Base-by-base conservation (phyloP, 2,329 filamentous ascomycete genomes). In the Exophiala xenobiotica region DNA sequence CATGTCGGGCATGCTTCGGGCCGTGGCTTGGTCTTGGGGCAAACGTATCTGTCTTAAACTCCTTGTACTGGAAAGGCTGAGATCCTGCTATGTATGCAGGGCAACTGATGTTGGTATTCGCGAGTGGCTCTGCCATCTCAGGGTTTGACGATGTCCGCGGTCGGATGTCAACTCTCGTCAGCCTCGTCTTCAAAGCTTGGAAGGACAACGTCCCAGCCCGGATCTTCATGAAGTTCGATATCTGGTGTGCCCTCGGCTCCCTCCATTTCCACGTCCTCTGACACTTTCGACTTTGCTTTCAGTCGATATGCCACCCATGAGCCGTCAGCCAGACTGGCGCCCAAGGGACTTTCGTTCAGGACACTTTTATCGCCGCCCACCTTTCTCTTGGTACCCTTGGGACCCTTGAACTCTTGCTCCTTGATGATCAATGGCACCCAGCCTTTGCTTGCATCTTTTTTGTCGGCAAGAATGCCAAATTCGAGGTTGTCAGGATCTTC, bases 371-470 rank as follows among this genome's bases (percentile, higher is more conserved):
- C 65, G 12, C 53, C 63, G 9, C 63, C 60, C 4, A 56, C 61
- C 35, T 65, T 63, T 49, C 61, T 63, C 37, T 60, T 54, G 23
- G 35, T 39, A 6, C 53, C 53, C 26, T 65, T 64, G 20, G 58
- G 54, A 24, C 62, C 60, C 19, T 54, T 58, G 14, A 64, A 50
- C 12, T 65, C 63, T 31, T 63, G 50, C 46, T 61, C 60, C 7
- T 67, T 64, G 11, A 66, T 61, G 35, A 70, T 65, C 14, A 80
- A 57, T 38, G 65, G 65, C 19, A 67, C 66, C 77, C 77, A 81
- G 38, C 78, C 78, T 59, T 76, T 75, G 16, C 68, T 68, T 4
- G 69, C 58, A 52, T 81, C 76, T 50, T 74, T 72, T 27, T 64
- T 65, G 63, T 80, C 76, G 22, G 72, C 63, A 0, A 72, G 71